A percentile compares a stretch with the other conserved stretches of the same genome.
These are phyloP conservation scores for Paratinospora sagittata DNA, from an alignment of 164 flowering plant species.

Conservation along the genomic window DNA sequence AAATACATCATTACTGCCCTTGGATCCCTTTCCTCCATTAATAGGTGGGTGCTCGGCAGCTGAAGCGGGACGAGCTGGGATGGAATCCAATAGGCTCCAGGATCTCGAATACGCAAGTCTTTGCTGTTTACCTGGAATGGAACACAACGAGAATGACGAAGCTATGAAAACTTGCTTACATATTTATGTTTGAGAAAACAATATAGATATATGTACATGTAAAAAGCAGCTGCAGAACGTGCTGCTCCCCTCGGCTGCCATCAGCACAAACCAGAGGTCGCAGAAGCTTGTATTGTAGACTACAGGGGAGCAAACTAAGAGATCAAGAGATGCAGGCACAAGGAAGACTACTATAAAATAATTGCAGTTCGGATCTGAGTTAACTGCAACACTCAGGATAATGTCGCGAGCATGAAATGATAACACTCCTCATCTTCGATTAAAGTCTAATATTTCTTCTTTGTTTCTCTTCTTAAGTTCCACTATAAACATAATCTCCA, in stretches of 20 bases:
- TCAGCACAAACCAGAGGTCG: conserved; percentile 20
- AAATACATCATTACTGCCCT: conserved; percentile 5
- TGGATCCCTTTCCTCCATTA: conserved; percentile 8
- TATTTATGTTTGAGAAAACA: background rate
- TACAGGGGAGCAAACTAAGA: conserved; percentile 16
- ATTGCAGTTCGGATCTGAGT: background rate
- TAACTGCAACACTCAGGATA: background rate
- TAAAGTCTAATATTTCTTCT: background rate
- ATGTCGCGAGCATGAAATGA: too few relatives aligned
- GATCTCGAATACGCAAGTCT: conserved; percentile 10
- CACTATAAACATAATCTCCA: background rate
- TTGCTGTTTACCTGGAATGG: conserved; percentile 26
- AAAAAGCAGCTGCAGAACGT: conserved; percentile 12
- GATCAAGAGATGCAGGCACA: conserved; percentile 3
- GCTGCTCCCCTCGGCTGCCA: conserved; percentile 18
- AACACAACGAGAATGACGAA: conserved; percentile 12
- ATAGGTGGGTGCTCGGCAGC: conserved; percentile 27
- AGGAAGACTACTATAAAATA: background rate
- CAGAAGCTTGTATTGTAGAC: conserved; percentile 9
- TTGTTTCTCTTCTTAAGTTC: background rate
- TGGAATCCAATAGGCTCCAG: conserved; percentile 20
- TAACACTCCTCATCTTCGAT: background rate
- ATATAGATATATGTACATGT: background rate
- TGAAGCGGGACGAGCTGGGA: conserved; percentile 28
- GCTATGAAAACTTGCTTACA: background rate